These are phyloP conservation scores for Penicillium sp. DNA, from an alignment of 2,329 filamentous ascomycete genomes.

Conservation along the genomic window DNA sequence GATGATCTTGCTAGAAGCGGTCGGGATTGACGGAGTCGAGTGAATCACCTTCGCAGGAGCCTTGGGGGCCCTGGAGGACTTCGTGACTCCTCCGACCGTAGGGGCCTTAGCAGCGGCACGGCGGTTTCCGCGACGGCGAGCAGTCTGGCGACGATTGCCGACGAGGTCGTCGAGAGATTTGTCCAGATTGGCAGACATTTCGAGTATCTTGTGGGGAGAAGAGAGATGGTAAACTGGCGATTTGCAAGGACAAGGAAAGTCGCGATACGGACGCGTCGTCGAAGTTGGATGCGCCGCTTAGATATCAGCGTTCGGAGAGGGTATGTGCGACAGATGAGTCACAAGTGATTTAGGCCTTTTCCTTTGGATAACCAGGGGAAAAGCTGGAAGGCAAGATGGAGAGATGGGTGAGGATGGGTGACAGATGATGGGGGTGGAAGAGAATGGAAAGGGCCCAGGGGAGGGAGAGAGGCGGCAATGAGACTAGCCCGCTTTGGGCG, in stretches of 20 bases:
- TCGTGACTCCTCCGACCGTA: constrained; percentile 83
- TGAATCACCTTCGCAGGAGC: constrained; percentile 58
- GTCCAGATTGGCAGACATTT: constrained; percentile 93
- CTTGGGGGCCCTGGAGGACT: constrained; percentile 63
- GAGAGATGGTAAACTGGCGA: constrained; percentile 16
- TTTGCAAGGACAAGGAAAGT: constrained; percentile 12
- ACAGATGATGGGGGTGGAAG: neutral
- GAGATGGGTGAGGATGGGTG: neutral
- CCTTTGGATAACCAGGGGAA: constrained; percentile 4
- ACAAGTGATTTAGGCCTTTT: neutral
- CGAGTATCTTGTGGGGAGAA: constrained; percentile 34
- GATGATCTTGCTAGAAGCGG: constrained; percentile 91
- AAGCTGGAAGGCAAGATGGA: constrained; percentile 13
- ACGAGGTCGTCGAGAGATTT: constrained; percentile 97
- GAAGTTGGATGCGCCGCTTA: constrained; percentile 11
- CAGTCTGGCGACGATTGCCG: constrained; percentile 68
- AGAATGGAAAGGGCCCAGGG: constrained; percentile 18
- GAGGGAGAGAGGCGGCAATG: constrained; percentile 3
- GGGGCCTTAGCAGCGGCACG: constrained; percentile 54
- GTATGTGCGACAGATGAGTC: neutral
- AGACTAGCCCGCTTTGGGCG: constrained; percentile 29
- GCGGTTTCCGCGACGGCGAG: constrained; percentile 53
- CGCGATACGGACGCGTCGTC: constrained; percentile 14
- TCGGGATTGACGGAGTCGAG: constrained; percentile 64
- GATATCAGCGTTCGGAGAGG: neutral